Base-by-base conservation (phyloP, 23 red algal species). In the Gracilariopsis chorda region DNA sequence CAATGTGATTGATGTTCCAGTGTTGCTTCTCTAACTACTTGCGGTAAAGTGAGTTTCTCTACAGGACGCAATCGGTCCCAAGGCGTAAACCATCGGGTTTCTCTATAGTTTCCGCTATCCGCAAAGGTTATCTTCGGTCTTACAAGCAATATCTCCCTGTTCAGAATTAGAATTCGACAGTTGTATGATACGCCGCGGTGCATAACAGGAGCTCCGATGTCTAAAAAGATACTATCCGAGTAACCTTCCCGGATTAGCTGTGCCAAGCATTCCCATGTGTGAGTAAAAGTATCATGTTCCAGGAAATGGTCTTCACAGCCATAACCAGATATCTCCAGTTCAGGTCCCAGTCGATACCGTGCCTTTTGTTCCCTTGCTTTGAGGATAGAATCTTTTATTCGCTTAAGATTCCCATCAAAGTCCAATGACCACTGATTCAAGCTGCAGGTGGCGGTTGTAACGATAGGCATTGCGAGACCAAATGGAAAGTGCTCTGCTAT, bases 341-440 rank as follows among this genome's bases (percentile, higher is more conserved):
- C 97, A 21, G 93, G 93, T 51, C 97, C 97, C 17, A 99, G 37
- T 14, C 97, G 93, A 80, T 96, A 96, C 34, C 76, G 59, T 0
- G 97, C 97, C 17, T 81, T 53, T 19, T 48, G 77, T 20, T 56
- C 40, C 41, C 83, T 68, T 34, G 97, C 97, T 43, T 52, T 23
- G 7, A 44, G 11, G 29, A 99, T 94, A 0, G 97, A 99, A 37
- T 48, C 37, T 0, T 88, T 65, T n/a, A 88, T 94, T 23, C 97
- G 91, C 32, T 83, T 58, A 51, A 96, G 73, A 69, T 99, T 99
- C 55, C 97, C 97, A 7, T 84, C 48, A 51, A 99, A 96, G 37
- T 99, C 97, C 76, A 99, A 53, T 14, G 93, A 84, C 97, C 97
- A 99, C 67, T 99, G 93, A 57, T 97, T 97, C 40, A 97, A 78